A percentile compares a stretch with the other conserved stretches of the same genome.
Evolutionary conservation across 257 asterid species (phyloP).

Genomic region (Jacaranda copaia): DNA sequence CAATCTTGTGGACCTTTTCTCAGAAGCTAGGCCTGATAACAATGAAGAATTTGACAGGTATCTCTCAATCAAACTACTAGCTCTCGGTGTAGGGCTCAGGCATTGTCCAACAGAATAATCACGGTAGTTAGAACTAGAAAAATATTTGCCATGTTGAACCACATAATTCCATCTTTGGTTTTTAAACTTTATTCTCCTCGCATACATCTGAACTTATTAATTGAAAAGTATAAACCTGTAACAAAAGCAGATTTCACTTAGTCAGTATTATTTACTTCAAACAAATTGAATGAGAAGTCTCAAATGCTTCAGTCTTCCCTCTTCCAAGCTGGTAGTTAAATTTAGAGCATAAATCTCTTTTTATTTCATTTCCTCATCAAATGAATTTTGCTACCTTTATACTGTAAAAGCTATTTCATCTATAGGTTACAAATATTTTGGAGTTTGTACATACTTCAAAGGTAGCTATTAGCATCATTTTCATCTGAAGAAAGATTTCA

Average conservation of each 20-base stretch:
- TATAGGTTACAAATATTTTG: constrained; percentile 1
- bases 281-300: not conserved
- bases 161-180: constrained; percentile 59
- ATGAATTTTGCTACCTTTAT: constrained; percentile 21
- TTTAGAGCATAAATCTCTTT: constrained; percentile 1
- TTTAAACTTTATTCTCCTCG: constrained; percentile 61
- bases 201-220: constrained; percentile 68
- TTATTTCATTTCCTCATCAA: not conserved
- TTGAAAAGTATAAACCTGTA: constrained; percentile 46
- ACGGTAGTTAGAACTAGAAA: constrained; percentile 45
- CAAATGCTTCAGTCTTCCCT: constrained; percentile 13
- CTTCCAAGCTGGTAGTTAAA: not conserved
- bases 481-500: not conserved
- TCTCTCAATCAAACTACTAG: constrained; percentile 54
- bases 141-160: constrained; percentile 54
- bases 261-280: constrained; percentile 25
- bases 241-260: constrained; percentile 36
- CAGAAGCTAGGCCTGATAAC: constrained; percentile 47
- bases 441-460: not conserved
- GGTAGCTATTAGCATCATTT: not conserved
- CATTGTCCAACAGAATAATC: constrained; percentile 52
- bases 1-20: constrained; percentile 48
- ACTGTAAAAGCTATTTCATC: constrained; percentile 13
- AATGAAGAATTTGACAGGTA: constrained; percentile 47
- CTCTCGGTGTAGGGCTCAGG: constrained; percentile 44